Evolutionary conservation across 805 yeast genomes (phyloP).

Genomic region (Pichia kluyveri): DNA sequence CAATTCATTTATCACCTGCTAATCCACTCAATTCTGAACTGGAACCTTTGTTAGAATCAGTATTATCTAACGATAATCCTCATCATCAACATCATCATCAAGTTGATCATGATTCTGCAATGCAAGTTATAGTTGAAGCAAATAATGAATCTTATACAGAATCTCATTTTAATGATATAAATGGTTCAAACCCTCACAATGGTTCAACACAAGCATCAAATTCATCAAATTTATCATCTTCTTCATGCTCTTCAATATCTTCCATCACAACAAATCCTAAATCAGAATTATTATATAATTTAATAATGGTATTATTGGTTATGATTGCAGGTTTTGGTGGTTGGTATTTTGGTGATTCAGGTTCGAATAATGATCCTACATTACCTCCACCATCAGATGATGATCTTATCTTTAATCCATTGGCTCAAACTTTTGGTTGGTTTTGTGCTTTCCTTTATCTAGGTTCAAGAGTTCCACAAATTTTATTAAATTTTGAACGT

Average conservation of each 20-base stretch:
- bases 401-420: slow-evolving; percentile 53
- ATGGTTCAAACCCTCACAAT: slow-evolving; percentile 8
- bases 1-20: slow-evolving; percentile 80
- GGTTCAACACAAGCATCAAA: background rate
- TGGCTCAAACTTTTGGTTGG: slow-evolving; percentile 87
- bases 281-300: slow-evolving; percentile 25
- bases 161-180: slow-evolving; percentile 20
- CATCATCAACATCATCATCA: slow-evolving; percentile 9
- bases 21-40: slow-evolving; percentile 67
- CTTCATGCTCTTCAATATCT: background rate
- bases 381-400: slow-evolving; percentile 24
- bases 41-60: slow-evolving; percentile 49
- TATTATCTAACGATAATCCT: slow-evolving; percentile 34
- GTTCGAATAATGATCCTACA: background rate
- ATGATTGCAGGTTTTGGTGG: slow-evolving; percentile 77
- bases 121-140: slow-evolving; percentile 24
- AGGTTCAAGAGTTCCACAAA: slow-evolving; percentile 91
- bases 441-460: slow-evolving; percentile 64
- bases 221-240: background rate
- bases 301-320: slow-evolving; percentile 56
- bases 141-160: slow-evolving; percentile 16
- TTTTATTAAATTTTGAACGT: slow-evolving; percentile 71
- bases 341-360: slow-evolving; percentile 51
- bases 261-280: slow-evolving; percentile 3
- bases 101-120: slow-evolving; percentile 12